phyloP scores from a whole-genome alignment of 1,284 basidiomycete species.

The Schizophyllum amplum region DNA sequence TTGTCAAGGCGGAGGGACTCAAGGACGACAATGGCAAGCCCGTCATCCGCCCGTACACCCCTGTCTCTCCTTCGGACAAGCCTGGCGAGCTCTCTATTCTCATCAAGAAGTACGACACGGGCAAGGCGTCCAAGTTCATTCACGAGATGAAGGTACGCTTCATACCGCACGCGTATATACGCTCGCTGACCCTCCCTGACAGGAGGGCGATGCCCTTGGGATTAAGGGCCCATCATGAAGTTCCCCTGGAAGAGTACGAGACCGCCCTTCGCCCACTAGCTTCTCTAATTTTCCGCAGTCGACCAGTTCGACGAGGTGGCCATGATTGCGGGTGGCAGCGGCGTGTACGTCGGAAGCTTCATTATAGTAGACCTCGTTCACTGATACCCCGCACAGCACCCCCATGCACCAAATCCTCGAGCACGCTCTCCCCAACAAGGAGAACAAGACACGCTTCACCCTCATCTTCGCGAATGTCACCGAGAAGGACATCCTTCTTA shows the following conservation, averaged over 20 bases:
- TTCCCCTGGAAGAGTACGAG: slow-evolving; percentile 67
- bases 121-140: slow-evolving; percentile 77
- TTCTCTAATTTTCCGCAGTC: slow-evolving; percentile 28
- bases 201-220: slow-evolving; percentile 76
- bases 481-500: slow-evolving; percentile 87
- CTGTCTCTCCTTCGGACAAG: slow-evolving; percentile 65
- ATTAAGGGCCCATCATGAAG: slow-evolving; percentile 92
- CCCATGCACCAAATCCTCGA: slow-evolving; percentile 72
- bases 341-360: slow-evolving; percentile 48
- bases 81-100: slow-evolving; percentile 77
- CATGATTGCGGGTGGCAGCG: slow-evolving; percentile 85
- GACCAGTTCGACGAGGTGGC: slow-evolving; percentile 85
- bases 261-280: background rate
- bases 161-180: background rate
- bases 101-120: slow-evolving; percentile 81
- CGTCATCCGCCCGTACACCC: slow-evolving; percentile 84
- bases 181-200: slow-evolving; percentile 22
- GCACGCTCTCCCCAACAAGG: slow-evolving; percentile 62
- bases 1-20: slow-evolving; percentile 43
- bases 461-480: slow-evolving; percentile 87
- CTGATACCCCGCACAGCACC: slow-evolving; percentile 34
- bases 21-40: slow-evolving; percentile 83
- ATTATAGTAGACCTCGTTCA: slow-evolving; percentile 10
- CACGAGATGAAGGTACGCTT: slow-evolving; percentile 37
- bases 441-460: slow-evolving; percentile 93